Conservation (phyloP, 495 filamentous ascomycete species). For the Aspergillus cristatus region DNA sequence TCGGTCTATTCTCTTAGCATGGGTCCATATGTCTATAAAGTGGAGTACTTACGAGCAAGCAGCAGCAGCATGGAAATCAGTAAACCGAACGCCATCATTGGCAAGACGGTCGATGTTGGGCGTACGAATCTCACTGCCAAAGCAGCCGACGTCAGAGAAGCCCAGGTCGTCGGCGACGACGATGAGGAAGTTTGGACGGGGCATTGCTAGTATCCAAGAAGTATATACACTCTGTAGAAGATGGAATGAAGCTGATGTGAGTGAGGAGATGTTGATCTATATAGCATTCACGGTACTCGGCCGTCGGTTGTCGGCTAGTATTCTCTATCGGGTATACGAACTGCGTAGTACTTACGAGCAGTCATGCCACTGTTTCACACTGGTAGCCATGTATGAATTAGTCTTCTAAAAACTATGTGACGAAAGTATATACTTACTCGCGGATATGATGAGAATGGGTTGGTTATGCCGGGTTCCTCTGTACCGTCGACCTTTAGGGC, state of each 20-base stretch:
- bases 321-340: too few relatives aligned
- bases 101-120: constrained; percentile 52
- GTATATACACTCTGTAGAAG: constrained; percentile 20
- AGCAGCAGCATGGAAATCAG: constrained; percentile 54
- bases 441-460: too few relatives aligned
- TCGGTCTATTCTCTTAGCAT: constrained; percentile 28
- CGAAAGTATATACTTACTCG: too few relatives aligned
- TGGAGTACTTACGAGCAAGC: constrained; percentile 43
- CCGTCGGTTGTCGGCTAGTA: constrained; percentile 10
- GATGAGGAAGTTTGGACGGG: constrained; percentile 53
- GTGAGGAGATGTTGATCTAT: background rate
- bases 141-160: constrained; percentile 53
- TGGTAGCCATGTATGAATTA: too few relatives aligned
- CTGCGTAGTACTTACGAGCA: too few relatives aligned
- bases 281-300: constrained; percentile 1
- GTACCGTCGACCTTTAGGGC: too few relatives aligned
- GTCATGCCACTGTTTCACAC: too few relatives aligned
- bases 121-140: constrained; percentile 55
- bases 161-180: constrained; percentile 55
- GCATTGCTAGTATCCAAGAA: too few relatives aligned
- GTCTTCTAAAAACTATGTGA: too few relatives aligned
- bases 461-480: too few relatives aligned
- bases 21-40: background rate
- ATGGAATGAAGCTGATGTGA: background rate
- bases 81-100: constrained; percentile 47